phyloP scores from a whole-genome alignment of 1,139 yeast genomes.

The Sugiyamaella paludigena region DNA sequence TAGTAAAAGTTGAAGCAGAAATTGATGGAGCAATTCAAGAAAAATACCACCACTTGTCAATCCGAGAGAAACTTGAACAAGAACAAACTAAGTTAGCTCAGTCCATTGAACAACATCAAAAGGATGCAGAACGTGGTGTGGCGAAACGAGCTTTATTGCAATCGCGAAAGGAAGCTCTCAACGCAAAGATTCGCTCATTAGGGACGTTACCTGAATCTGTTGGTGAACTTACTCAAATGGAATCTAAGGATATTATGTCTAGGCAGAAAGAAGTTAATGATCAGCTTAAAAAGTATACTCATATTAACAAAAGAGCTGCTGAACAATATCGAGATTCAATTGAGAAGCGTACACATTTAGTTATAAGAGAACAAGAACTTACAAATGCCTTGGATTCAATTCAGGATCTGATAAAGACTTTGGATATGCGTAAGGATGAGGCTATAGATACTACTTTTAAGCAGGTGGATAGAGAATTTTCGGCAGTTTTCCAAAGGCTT shows the following conservation, averaged over 20 bases:
- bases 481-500: conserved; percentile 69
- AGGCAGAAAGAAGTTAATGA: conserved; percentile 57
- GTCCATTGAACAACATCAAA: conserved; percentile 61
- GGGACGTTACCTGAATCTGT: conserved; percentile 88
- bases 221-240: conserved; percentile 43
- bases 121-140: conserved; percentile 62
- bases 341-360: conserved; percentile 28
- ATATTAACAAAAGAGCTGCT: conserved; percentile 85
- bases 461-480: conserved; percentile 71
- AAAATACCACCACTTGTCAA: conserved; percentile 11
- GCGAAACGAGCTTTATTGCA: conserved; percentile 61
- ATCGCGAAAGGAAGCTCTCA: conserved; percentile 68
- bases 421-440: conserved; percentile 75
- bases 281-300: conserved; percentile 61
- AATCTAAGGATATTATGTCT: conserved; percentile 55
- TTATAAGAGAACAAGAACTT: conserved; percentile 62
- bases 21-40: conserved; percentile 25
- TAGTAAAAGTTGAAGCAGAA: conserved; percentile 35
- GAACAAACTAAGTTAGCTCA: conserved; percentile 55
- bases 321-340: conserved; percentile 79
- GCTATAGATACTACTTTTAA: conserved; percentile 79
- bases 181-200: conserved; percentile 70
- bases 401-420: conserved; percentile 63
- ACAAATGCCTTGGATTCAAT: conserved; percentile 71
- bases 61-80: conserved; percentile 51